A percentile compares a stretch with the other conserved stretches of the same genome.
Evolutionary conservation across 2,329 filamentous ascomycete species (phyloP).

Genomic region (Fusarium sp.): DNA sequence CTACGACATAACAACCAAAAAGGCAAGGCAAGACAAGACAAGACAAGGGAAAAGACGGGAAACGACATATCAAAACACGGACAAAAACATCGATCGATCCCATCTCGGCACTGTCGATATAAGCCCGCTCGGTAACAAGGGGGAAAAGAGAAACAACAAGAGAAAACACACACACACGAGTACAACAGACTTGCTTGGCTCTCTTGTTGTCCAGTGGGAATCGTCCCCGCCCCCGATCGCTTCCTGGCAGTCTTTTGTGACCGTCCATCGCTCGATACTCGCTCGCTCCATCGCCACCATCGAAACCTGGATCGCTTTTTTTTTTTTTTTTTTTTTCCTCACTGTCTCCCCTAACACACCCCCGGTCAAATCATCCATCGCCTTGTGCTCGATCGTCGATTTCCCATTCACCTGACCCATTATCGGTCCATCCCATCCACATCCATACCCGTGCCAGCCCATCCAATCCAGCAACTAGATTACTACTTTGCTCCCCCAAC

Average conservation of each 20-base stretch:
- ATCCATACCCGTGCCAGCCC: conserved; percentile 35
- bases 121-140: not conserved
- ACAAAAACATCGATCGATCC: conserved; percentile 4
- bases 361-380: conserved; percentile 20
- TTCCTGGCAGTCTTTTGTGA: conserved; percentile 6
- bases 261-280: conserved; percentile 22
- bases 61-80: conserved; percentile 13
- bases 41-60: conserved; percentile 24
- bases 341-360: conserved; percentile 17
- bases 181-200: not conserved
- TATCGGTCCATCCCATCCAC: conserved; percentile 40
- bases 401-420: conserved; percentile 42
- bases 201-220: conserved; percentile 17
- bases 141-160: not conserved
- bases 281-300: conserved; percentile 13
- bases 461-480: conserved; percentile 31
- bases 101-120: not conserved
- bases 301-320: conserved; percentile 34
- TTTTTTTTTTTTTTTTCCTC: too few species aligned
- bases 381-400: conserved; percentile 40
- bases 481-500: conserved; percentile 26
- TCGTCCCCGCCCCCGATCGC: conserved; percentile 23
- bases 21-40: not conserved
- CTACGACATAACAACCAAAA: conserved; percentile 1
- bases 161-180: not conserved